These are phyloP conservation scores for Monosporozyma servazzii DNA, from an alignment of 805 yeast species.

Conservation along the genomic window DNA sequence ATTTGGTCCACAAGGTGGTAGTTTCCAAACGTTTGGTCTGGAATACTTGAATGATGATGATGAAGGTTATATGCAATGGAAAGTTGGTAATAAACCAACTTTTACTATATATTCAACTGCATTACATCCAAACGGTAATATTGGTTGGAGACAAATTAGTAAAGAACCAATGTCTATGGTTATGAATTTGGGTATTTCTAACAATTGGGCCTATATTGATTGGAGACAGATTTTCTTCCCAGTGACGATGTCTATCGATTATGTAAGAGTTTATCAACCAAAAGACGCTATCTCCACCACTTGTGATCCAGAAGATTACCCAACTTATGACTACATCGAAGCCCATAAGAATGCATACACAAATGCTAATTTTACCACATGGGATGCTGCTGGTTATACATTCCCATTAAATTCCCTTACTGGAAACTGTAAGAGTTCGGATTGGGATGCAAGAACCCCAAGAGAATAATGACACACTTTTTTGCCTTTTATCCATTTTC, in stretches of 20 bases:
- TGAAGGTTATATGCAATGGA: slow-evolving; percentile 76
- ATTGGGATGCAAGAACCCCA: slow-evolving; percentile 5
- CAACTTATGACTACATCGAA: slow-evolving; percentile 77
- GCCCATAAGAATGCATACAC: slow-evolving; percentile 59
- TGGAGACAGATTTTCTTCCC: slow-evolving; percentile 83
- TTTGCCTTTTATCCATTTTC: neutral
- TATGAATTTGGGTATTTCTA: slow-evolving; percentile 82
- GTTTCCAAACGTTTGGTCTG: slow-evolving; percentile 65
- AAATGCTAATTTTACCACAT: slow-evolving; percentile 60
- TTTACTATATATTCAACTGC: slow-evolving; percentile 65
- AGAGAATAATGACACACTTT: neutral
- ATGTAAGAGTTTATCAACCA: slow-evolving; percentile 90
- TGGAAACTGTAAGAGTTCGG: slow-evolving; percentile 38
- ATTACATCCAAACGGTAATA: slow-evolving; percentile 82
- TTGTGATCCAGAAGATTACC: slow-evolving; percentile 81
- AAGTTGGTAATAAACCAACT: slow-evolving; percentile 72
- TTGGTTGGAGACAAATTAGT: slow-evolving; percentile 71
- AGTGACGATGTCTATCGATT: slow-evolving; percentile 63
- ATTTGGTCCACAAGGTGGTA: slow-evolving; percentile 39
- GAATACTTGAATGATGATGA: slow-evolving; percentile 68
- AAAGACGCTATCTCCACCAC: slow-evolving; percentile 47
- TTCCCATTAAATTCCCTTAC: slow-evolving; percentile 55
- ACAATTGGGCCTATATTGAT: slow-evolving; percentile 88
- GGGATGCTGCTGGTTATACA: slow-evolving; percentile 67
- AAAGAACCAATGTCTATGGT: slow-evolving; percentile 91